Evolutionary conservation across 2,329 filamentous ascomycete genomes (phyloP).

Genomic region (Fusarium udum): DNA sequence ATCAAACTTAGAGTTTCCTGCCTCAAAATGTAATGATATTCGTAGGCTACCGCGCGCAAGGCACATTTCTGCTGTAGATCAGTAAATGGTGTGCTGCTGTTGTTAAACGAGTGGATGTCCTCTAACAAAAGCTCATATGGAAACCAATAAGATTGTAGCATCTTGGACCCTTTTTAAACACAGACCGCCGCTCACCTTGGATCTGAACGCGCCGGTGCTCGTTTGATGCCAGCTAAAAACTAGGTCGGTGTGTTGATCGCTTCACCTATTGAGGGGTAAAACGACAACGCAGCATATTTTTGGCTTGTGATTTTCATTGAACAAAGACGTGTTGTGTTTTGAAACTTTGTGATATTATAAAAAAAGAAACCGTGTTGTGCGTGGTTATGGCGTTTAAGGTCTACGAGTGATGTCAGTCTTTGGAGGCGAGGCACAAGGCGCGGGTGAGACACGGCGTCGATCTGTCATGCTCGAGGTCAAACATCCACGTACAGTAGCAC

Average conservation of each 20-base stretch:
- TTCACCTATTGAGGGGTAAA: slow-evolving; percentile 21
- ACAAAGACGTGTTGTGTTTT: not conserved
- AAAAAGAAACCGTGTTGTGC: slow-evolving; percentile 1
- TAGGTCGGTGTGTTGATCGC: slow-evolving; percentile 34
- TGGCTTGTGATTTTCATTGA: not conserved
- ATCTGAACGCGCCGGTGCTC: slow-evolving; percentile 11
- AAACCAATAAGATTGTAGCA: slow-evolving; percentile 12
- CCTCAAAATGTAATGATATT: not conserved
- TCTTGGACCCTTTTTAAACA: slow-evolving; percentile 21
- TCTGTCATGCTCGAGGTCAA: slow-evolving; percentile 14
- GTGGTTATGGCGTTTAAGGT: not conserved
- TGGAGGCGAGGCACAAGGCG: not conserved
- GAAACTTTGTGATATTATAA: not conserved
- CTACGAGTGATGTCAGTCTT: slow-evolving; percentile 25
- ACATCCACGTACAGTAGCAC: slow-evolving; percentile 7
- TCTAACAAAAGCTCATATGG: not conserved
- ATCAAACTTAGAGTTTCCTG: slow-evolving; percentile 7
- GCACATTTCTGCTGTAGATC: slow-evolving; percentile 28
- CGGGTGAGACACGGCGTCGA: slow-evolving; percentile 19
- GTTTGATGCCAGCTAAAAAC: slow-evolving; percentile 9
- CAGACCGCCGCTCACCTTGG: not conserved
- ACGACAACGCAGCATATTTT: slow-evolving; percentile 1
- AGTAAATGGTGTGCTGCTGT: slow-evolving; percentile 34
- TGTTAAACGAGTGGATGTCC: slow-evolving; percentile 18
- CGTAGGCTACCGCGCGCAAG: slow-evolving; percentile 3